Percentiles rank a stretch among this genome's conserved stretches.
Conservation (phyloP, 164 flowering plant genomes). For the Hamamelis virginiana region DNA sequence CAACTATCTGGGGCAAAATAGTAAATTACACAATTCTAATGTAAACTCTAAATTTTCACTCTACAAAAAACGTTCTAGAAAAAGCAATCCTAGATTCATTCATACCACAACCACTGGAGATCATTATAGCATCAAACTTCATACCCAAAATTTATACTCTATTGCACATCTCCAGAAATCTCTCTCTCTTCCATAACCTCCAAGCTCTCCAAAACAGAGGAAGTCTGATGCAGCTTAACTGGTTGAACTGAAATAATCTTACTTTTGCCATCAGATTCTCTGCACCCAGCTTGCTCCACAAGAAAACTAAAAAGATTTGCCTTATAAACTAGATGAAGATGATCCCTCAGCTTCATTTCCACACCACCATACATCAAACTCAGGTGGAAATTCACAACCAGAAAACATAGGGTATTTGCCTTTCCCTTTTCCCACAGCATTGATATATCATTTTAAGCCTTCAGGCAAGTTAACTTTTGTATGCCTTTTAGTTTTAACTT, state of each 20-base stretch:
- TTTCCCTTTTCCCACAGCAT: constrained; percentile 91
- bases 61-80: too few species aligned
- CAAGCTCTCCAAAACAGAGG: constrained; percentile 79
- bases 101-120: background rate
- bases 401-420: constrained; percentile 80
- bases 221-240: constrained; percentile 81
- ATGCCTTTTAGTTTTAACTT: too few species aligned
- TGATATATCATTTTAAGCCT: constrained; percentile 79
- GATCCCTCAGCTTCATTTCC: constrained; percentile 92
- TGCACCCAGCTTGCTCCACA: constrained; percentile 91
- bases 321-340: constrained; percentile 89
- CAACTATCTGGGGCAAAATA: too few species aligned
- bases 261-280: constrained; percentile 82
- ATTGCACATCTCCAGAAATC: constrained; percentile 88
- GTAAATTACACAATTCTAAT: too few species aligned
- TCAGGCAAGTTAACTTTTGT: constrained; percentile 93
- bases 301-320: constrained; percentile 94
- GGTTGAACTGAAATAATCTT: constrained; percentile 86
- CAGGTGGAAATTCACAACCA: constrained; percentile 96
- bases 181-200: constrained; percentile 90
- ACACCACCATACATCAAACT: constrained; percentile 90
- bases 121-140: constrained; percentile 45
- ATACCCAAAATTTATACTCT: constrained; percentile 92
- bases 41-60: too few species aligned
- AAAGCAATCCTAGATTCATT: too few species aligned